These are phyloP conservation scores for Arabidopsis thaliana DNA, from an alignment of 345 rosid species.

Conservation along the genomic window DNA sequence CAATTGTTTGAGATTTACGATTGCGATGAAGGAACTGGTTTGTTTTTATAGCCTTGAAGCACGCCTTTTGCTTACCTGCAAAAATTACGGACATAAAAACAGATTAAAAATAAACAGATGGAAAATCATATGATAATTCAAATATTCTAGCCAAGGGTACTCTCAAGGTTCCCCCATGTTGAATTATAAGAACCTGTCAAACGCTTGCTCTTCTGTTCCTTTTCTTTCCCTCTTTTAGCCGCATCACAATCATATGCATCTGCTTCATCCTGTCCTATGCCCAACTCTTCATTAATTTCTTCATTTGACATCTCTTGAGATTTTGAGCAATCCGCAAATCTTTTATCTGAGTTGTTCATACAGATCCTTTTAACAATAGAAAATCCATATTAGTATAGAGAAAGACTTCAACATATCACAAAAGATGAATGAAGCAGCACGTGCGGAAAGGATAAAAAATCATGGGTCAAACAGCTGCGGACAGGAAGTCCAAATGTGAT, in stretches of 20 bases:
- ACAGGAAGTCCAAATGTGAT: conserved; percentile 15
- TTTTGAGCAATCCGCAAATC: conserved; percentile 77
- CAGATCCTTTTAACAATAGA: conserved; percentile 65
- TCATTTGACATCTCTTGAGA: conserved; percentile 93
- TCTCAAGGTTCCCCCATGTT: conserved; percentile 8
- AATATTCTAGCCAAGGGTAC: conserved; percentile 14
- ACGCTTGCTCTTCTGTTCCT: conserved; percentile 55
- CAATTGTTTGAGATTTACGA: conserved; percentile 88
- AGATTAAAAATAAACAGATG: conserved; percentile 23
- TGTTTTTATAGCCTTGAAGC: conserved; percentile 67
- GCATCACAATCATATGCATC: conserved; percentile 63
- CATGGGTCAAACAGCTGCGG: background rate
- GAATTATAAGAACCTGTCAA: conserved; percentile 55
- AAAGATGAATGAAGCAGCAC: conserved; percentile 14
- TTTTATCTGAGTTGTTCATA: conserved; percentile 70
- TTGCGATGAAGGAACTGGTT: conserved; percentile 88
- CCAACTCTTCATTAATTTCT: conserved; percentile 92
- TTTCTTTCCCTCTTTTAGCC: conserved; percentile 58
- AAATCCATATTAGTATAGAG: conserved; percentile 28
- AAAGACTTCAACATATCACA: background rate
- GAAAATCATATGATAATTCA: conserved; percentile 2
- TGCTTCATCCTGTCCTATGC: conserved; percentile 87
- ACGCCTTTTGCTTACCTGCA: conserved; percentile 65
- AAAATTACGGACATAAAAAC: conserved; percentile 17
- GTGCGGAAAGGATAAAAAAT: conserved; percentile 5